Evolutionary conservation across 2,329 filamentous ascomycete genomes (phyloP), one percentile per base, ranked within the genome.

Genomic region (Cytospora piceae): DNA sequence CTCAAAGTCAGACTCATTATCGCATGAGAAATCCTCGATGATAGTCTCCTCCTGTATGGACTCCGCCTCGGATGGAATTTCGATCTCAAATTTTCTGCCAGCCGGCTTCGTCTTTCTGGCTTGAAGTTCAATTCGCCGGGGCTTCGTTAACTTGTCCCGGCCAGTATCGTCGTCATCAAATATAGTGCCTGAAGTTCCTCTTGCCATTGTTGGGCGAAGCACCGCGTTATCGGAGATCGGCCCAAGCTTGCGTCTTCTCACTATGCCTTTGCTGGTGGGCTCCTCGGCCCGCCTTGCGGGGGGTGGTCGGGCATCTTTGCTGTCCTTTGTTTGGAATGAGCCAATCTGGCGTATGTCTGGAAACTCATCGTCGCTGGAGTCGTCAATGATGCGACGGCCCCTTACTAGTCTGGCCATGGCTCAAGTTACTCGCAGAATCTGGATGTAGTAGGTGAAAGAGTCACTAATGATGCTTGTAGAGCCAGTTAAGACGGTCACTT

Each of bases 281-380:
- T 52, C 34, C 15, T 56, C 55, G 4, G 55, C 9, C n/a, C 27
- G 57, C 37, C 49, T 54, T 34, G 31, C 15, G 20, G 34, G 32
- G 22, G 61, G 7, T 14, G 14, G 22, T 20, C n/a, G 14, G 8
- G n/a, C 6, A 39, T 37, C 9, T 29, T 39, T 58, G 39, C 17
- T 24, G 15, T 53, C 32, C 20, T 58, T 37, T 7, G 15, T 49
- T n/a, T 34, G 58, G 39, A 49, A 49, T 27, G 42, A 31, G 22
- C 34, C 51, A 8, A 80, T 66, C 2, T 74, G 72, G 49, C 76
- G 73, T 29, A 80, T 65, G 39, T 79, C 77, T 1, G 80, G 79
- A 31, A 81, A 76, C 39, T 81, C 80, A 52, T 82, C 79, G 24
- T 81, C 78, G 61, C 75, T 77, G 22, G 76, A 72, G 8, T 77